A percentile compares a stretch with the other conserved stretches of the same genome.
Evolutionary conservation across 2,329 filamentous ascomycete genomes (phyloP).

Genomic region (Pseudogymnoascus sp.): DNA sequence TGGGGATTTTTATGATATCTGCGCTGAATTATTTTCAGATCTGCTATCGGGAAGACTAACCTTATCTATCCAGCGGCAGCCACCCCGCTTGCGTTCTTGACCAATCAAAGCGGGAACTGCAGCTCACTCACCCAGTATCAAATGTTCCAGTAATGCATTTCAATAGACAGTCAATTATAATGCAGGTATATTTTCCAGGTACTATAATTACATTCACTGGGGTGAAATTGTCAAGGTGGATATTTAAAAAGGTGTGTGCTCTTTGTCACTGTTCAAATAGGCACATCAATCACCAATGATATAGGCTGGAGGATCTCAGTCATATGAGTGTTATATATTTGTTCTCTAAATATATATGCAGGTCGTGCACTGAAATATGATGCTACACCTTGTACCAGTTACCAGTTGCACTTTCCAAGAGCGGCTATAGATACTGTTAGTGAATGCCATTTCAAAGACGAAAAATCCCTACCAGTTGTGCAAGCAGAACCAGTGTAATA

Average conservation of each 20-base stretch:
- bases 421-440: no score
- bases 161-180: background rate
- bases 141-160: background rate
- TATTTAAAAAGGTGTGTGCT: background rate
- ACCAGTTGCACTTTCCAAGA: no score
- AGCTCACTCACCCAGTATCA: background rate
- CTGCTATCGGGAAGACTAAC: conserved; percentile 5
- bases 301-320: background rate
- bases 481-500: no score
- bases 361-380: no score
- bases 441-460: no score
- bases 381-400: no score
- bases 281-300: background rate
- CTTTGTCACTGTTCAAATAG: background rate
- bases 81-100: background rate
- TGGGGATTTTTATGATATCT: conserved; percentile 6
- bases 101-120: background rate
- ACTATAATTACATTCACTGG: background rate
- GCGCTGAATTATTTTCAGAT: conserved; percentile 6
- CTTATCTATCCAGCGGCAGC: conserved; percentile 3
- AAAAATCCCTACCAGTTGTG: no score
- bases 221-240: background rate
- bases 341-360: background rate
- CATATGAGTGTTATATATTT: background rate
- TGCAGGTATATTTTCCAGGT: background rate